phyloP scores from a whole-genome alignment of 2,329 filamentous ascomycete species.

The Hypoxylon sp. region DNA sequence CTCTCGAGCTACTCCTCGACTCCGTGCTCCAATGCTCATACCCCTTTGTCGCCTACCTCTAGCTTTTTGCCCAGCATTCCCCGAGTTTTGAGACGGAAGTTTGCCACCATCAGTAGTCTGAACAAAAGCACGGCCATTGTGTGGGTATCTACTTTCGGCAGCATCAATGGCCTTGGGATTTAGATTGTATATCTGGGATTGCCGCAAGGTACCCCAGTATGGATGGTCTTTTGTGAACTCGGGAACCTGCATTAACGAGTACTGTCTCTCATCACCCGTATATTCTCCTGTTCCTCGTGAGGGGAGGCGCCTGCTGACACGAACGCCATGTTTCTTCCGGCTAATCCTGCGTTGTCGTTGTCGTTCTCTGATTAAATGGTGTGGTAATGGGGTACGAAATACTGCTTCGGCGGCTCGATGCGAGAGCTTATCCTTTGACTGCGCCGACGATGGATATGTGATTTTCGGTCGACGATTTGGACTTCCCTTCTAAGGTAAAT shows the following conservation, averaged over 20 bases:
- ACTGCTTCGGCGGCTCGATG: conserved; percentile 52
- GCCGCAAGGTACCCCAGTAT: conserved; percentile 49
- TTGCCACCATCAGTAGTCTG: background rate
- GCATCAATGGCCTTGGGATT: conserved; percentile 2
- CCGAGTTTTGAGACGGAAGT: background rate
- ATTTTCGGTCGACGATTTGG: conserved; percentile 56
- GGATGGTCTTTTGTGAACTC: conserved; percentile 44
- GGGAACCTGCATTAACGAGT: conserved; percentile 48
- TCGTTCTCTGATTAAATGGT: conserved; percentile 51
- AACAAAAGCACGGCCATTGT: background rate
- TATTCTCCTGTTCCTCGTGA: conserved; percentile 40
- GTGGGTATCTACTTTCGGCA: conserved; percentile 2
- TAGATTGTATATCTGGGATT: conserved; percentile 35
- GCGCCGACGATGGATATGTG: conserved; percentile 47
- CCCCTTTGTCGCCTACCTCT: conserved; percentile 23
- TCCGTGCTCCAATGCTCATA: conserved; percentile 30
- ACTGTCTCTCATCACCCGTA: conserved; percentile 31
- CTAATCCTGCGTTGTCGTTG: conserved; percentile 56
- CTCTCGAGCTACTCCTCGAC: conserved; percentile 40
- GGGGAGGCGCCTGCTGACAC: conserved; percentile 53
- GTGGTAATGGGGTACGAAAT: conserved; percentile 51
- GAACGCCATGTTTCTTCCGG: conserved; percentile 52
- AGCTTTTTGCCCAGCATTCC: conserved; percentile 9
- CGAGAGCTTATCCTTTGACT: conserved; percentile 43
- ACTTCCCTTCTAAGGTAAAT: conserved; percentile 61